phyloP scores from a whole-genome alignment of 768 basidiomycete species.

The Lentinula detonsa region DNA sequence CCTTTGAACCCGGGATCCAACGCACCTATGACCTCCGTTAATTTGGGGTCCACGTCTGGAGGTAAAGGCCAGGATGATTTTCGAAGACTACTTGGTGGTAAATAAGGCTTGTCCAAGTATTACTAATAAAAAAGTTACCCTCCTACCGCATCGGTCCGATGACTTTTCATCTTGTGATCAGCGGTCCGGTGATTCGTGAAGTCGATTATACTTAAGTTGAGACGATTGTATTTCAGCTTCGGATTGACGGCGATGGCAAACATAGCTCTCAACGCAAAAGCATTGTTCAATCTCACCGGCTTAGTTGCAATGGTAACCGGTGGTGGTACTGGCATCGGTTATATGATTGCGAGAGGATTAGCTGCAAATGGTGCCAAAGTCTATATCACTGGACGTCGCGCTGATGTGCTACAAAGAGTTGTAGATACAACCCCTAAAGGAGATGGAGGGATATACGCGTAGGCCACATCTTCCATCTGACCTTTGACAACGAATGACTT shows the following conservation, averaged over 20 bases:
- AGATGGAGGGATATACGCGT: constrained; percentile 56
- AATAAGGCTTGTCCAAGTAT: not conserved
- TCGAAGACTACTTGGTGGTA: constrained; percentile 4
- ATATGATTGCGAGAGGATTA: constrained; percentile 23
- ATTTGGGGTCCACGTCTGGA: not conserved
- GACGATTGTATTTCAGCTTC: not conserved
- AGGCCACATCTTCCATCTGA: constrained; percentile 9
- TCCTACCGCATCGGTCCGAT: not conserved
- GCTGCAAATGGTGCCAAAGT: constrained; percentile 73
- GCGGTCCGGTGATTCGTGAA: not conserved
- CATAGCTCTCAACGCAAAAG: constrained; percentile 22
- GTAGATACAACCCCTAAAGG: constrained; percentile 39
- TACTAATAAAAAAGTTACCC: too few relatives aligned
- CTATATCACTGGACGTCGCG: constrained; percentile 70
- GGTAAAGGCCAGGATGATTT: constrained; percentile 7
- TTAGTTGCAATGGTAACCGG: constrained; percentile 51
- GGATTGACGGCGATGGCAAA: not conserved
- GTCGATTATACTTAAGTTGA: not conserved
- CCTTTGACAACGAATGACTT: not conserved
- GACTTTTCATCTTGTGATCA: not conserved
- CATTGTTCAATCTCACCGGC: constrained; percentile 48
- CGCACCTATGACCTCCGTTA: not conserved
- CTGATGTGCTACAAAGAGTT: constrained; percentile 55
- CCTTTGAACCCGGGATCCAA: not conserved
- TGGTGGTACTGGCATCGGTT: constrained; percentile 46